Percentiles rank a stretch among this genome's conserved stretches.
phyloP scores from a whole-genome alignment of 192 early-diverging fungal species.

The Phlyctochytrium planicorne region DNA sequence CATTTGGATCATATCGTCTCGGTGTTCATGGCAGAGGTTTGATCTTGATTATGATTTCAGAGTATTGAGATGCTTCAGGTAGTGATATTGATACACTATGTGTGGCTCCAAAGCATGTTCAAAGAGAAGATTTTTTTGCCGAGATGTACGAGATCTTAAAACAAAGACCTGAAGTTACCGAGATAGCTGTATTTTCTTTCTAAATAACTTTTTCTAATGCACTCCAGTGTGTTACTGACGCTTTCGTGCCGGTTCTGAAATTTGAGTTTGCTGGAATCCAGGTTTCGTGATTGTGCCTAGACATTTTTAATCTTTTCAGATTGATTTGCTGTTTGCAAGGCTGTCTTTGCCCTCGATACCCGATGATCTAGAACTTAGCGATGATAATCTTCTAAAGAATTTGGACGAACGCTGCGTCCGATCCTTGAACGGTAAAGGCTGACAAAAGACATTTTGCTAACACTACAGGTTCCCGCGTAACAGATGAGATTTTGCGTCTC shows the following conservation, averaged over 20 bases:
- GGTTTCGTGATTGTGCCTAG: constrained; percentile 29
- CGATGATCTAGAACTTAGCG: constrained; percentile 79
- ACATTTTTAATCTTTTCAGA: constrained; percentile 45
- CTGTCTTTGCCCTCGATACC: constrained; percentile 74
- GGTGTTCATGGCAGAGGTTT: constrained; percentile 89
- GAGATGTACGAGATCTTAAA: constrained; percentile 85
- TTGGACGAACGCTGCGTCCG: constrained; percentile 86
- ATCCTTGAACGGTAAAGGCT: constrained; percentile 67
- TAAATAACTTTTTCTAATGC: no score
- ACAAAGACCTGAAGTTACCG: constrained; percentile 77
- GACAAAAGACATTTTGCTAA: constrained; percentile 5
- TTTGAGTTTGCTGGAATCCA: constrained; percentile 90
- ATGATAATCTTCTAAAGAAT: constrained; percentile 81
- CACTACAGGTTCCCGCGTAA: constrained; percentile 81
- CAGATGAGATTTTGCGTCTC: constrained; percentile 91
- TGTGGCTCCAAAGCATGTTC: constrained; percentile 86
- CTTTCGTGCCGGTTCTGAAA: constrained; percentile 94
- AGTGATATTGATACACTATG: constrained; percentile 99
- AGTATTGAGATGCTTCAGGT: constrained; percentile 40
- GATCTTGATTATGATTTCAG: background rate
- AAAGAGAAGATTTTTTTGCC: constrained; percentile 89
- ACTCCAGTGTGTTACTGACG: constrained; percentile 75
- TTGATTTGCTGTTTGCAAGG: constrained; percentile 91
- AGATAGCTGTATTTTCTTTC: constrained; percentile 78
- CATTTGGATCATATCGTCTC: constrained; percentile 93